phyloP scores from a whole-genome alignment of 306 rosid species.

The Lathyrus oleraceus region DNA sequence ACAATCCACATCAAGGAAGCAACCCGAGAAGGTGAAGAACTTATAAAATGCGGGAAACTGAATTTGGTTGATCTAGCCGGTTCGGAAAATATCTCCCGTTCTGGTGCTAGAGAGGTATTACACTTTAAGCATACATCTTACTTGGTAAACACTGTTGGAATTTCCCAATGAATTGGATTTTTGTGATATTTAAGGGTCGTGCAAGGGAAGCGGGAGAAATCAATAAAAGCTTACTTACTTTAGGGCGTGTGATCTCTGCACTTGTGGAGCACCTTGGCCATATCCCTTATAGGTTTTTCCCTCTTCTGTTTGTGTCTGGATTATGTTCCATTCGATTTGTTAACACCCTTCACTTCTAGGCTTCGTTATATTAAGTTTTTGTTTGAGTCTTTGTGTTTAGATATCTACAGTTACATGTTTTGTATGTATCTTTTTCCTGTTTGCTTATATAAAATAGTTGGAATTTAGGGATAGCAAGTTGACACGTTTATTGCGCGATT shows the following conservation, averaged over 20 bases:
- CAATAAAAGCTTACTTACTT: slow-evolving; percentile 90
- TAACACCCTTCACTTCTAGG: not conserved
- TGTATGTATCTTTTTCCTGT: slow-evolving; percentile 1
- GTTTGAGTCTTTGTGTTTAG: not conserved
- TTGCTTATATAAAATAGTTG: slow-evolving; percentile 26
- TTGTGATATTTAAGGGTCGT: slow-evolving; percentile 65
- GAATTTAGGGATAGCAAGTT: slow-evolving; percentile 91
- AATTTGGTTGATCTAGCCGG: slow-evolving; percentile 97
- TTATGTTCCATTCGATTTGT: not conserved
- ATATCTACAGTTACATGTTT: not conserved
- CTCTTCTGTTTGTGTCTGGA: not conserved
- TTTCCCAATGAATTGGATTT: not conserved
- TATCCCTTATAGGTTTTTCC: slow-evolving; percentile 78
- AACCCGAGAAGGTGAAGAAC: slow-evolving; percentile 97
- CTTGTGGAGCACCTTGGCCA: slow-evolving; percentile 98
- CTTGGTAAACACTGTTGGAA: not conserved
- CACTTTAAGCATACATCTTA: slow-evolving; percentile 7
- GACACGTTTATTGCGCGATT: slow-evolving; percentile 93
- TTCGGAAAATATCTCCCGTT: slow-evolving; percentile 95
- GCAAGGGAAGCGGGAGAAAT: slow-evolving; percentile 99
- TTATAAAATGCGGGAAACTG: slow-evolving; percentile 94
- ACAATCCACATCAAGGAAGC: slow-evolving; percentile 97
- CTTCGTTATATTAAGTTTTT: not conserved
- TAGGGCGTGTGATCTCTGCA: slow-evolving; percentile 94
- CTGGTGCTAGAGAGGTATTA: slow-evolving; percentile 97